phyloP scores from a whole-genome alignment of 768 basidiomycete species.

The Zangia roseola region DNA sequence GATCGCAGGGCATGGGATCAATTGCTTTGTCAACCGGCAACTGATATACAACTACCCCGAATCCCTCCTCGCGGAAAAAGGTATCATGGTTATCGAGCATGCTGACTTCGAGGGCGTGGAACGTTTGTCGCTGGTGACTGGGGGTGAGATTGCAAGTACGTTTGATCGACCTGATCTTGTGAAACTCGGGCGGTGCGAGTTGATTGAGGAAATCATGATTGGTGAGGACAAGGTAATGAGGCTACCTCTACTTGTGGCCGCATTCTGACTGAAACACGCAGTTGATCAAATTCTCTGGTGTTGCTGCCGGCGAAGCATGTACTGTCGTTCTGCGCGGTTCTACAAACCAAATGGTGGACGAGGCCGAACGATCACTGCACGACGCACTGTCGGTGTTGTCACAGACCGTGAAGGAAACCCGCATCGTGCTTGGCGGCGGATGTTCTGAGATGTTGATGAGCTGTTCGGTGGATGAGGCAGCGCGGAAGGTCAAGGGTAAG shows the following conservation, averaged over 20 bases:
- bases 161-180: constrained; percentile 93
- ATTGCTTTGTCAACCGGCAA: constrained; percentile 96
- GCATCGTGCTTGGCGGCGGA: constrained; percentile 92
- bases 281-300: constrained; percentile 99
- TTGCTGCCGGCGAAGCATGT: constrained; percentile 96
- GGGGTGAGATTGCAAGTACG: constrained; percentile 95
- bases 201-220: constrained; percentile 99
- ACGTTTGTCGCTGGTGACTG: constrained; percentile 91
- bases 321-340: constrained; percentile 97
- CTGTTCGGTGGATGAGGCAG: constrained; percentile 88
- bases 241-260: neutral
- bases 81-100: constrained; percentile 96
- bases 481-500: constrained; percentile 84
- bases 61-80: constrained; percentile 88
- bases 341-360: constrained; percentile 98
- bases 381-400: constrained; percentile 97
- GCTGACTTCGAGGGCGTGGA: constrained; percentile 99
- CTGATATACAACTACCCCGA: constrained; percentile 99
- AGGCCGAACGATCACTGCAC: constrained; percentile 96
- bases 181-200: constrained; percentile 87
- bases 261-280: constrained; percentile 31
- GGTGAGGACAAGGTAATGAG: constrained; percentile 91
- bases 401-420: constrained; percentile 96
- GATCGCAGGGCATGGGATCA: constrained; percentile 93
- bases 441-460: constrained; percentile 99